phyloP scores from a whole-genome alignment of 2,329 filamentous ascomycete genomes.

The Escovopsis sp. region DNA sequence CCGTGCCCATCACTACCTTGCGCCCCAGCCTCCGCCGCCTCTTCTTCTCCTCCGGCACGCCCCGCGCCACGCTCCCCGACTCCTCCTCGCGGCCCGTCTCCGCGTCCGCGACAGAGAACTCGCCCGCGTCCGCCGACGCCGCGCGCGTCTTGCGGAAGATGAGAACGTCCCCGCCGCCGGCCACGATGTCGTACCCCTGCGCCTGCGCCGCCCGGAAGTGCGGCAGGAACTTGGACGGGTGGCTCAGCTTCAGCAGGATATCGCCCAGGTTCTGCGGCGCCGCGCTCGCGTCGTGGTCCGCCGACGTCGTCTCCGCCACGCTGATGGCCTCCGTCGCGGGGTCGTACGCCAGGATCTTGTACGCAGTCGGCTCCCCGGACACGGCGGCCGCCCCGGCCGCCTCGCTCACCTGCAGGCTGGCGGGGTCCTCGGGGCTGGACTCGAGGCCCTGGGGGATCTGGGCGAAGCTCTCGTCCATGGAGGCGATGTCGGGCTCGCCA shows the following conservation, averaged over 20 bases:
- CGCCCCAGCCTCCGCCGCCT: slow-evolving; percentile 29
- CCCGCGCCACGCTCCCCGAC: slow-evolving; percentile 23
- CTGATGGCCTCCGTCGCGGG: slow-evolving; percentile 40
- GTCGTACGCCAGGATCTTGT: slow-evolving; percentile 56
- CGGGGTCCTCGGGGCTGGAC: slow-evolving; percentile 25
- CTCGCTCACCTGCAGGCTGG: slow-evolving; percentile 22
- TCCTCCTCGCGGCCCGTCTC: slow-evolving; percentile 42
- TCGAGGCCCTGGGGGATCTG: slow-evolving; percentile 33
- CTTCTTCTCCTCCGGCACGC: slow-evolving; percentile 11
- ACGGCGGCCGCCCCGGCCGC: neutral
- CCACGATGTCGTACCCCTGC: slow-evolving; percentile 52
- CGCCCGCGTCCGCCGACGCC: slow-evolving; percentile 6
- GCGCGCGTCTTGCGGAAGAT: slow-evolving; percentile 47
- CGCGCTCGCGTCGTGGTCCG: slow-evolving; percentile 24
- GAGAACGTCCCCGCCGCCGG: slow-evolving; percentile 46
- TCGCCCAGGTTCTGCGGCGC: slow-evolving; percentile 42
- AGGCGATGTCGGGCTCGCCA: slow-evolving; percentile 18
- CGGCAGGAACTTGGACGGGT: slow-evolving; percentile 50
- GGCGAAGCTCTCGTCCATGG: slow-evolving; percentile 30
- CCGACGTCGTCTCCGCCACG: slow-evolving; percentile 45
- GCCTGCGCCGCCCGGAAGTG: slow-evolving; percentile 43
- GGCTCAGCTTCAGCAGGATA: slow-evolving; percentile 43
- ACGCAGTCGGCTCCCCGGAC: slow-evolving; percentile 16
- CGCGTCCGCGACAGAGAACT: neutral
- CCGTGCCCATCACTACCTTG: slow-evolving; percentile 37